Evolutionary conservation across 2,329 filamentous ascomycete species (phyloP).

Genomic region (Dryadomyces quercivorus): DNA sequence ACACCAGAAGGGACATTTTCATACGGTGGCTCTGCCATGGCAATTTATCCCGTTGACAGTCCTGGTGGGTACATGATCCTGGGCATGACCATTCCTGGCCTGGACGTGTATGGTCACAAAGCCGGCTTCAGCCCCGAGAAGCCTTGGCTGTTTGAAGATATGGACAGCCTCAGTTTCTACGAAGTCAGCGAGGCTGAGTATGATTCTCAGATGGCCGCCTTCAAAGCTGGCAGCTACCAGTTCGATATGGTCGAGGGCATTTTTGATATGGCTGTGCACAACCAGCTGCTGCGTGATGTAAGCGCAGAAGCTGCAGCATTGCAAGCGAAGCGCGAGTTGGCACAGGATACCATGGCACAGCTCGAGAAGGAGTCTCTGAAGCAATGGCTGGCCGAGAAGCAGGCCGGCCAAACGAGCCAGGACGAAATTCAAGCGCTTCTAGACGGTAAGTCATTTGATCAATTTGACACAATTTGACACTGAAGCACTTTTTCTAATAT

Average conservation of each 20-base stretch:
- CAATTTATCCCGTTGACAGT: slow-evolving; percentile 24
- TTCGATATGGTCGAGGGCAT: slow-evolving; percentile 35
- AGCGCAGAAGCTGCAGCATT: neutral
- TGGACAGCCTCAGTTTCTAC: slow-evolving; percentile 22
- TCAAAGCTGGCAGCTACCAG: slow-evolving; percentile 36
- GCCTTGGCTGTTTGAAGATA: slow-evolving; percentile 25
- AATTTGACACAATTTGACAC: no score
- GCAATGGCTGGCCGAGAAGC: neutral
- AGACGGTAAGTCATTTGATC: neutral
- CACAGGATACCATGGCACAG: neutral
- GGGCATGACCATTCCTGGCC: neutral
- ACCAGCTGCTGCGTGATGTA: neutral
- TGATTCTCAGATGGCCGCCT: slow-evolving; percentile 15
- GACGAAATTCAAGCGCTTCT: neutral
- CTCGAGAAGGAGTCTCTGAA: neutral
- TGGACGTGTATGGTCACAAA: slow-evolving; percentile 6
- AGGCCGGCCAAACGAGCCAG: neutral
- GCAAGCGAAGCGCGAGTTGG: neutral
- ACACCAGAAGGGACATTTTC: slow-evolving; percentile 25
- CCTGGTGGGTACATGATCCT: slow-evolving; percentile 26
- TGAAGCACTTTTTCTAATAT: no score
- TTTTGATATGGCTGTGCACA: slow-evolving; percentile 32
- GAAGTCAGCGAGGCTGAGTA: slow-evolving; percentile 22
- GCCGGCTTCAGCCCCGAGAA: slow-evolving; percentile 3
- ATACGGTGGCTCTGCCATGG: slow-evolving; percentile 22